Conservation (phyloP, 1,139 yeast genomes). For the Yamadazyma buinensis region DNA sequence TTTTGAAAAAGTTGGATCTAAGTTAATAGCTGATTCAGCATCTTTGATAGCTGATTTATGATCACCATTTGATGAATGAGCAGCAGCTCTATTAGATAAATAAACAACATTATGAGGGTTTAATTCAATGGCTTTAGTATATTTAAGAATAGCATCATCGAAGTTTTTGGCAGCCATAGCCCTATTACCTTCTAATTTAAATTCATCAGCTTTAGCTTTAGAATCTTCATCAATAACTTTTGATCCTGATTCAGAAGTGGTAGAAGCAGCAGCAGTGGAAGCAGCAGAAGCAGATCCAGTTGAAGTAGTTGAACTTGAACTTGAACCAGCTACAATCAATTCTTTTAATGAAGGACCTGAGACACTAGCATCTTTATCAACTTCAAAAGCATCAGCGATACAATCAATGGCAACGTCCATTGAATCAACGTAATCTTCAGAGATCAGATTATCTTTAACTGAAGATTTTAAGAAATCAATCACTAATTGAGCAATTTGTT, state of each 20-base stretch:
- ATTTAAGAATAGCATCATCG: constrained; percentile 65
- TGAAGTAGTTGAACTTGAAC: background rate
- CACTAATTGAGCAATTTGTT: constrained; percentile 73
- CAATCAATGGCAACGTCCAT: constrained; percentile 94
- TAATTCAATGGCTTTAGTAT: constrained; percentile 76
- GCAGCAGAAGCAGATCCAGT: constrained; percentile 11
- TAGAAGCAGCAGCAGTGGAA: too few species aligned
- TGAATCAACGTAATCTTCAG: constrained; percentile 85
- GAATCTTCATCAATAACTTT: constrained; percentile 44
- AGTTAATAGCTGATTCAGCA: constrained; percentile 74
- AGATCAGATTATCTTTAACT: constrained; percentile 58
- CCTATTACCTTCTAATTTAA: constrained; percentile 85
- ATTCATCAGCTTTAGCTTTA: constrained; percentile 72
- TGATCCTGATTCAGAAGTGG: constrained; percentile 15
- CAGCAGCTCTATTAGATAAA: constrained; percentile 95
- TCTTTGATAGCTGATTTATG: constrained; percentile 79
- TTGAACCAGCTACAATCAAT: constrained; percentile 28
- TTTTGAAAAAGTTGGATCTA: constrained; percentile 79
- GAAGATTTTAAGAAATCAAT: constrained; percentile 66
- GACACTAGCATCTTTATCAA: constrained; percentile 47
- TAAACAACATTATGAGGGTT: constrained; percentile 77
- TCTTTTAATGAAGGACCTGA: constrained; percentile 48
- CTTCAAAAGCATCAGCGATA: constrained; percentile 81
- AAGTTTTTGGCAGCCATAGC: constrained; percentile 82
- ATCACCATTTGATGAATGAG: constrained; percentile 73